Evolutionary conservation across 352 stramenopile genomes (phyloP), one percentile per base, ranked within the genome.

Genomic region (Globisporangium okanoganense): DNA sequence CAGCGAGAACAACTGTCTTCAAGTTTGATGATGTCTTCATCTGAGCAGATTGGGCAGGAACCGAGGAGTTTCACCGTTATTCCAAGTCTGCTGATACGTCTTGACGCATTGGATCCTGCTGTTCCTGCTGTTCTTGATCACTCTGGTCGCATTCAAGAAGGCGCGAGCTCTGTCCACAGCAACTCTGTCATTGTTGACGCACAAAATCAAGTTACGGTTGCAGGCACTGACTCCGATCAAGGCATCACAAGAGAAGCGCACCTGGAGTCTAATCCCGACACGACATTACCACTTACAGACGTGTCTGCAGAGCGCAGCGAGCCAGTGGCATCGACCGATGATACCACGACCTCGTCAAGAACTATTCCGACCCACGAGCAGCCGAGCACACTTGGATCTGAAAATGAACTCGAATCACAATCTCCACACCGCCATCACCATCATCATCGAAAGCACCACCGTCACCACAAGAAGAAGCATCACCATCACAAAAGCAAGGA

Each of bases 401-500:
- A 33, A 33, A 16, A 40, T 31, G 24, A 52, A 13, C 24, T 40
- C 16, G 54, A 59, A 20, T 2, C 25, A 18, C 10, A 50, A 16
- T 51, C 16, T 14, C 16, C 38, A n/a, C 27, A 29, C 2, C 54
- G 50, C 5, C 54, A 29, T 2, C 54, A 60, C 5, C 54, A 20
- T 13, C 38, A 31, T 24, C 43, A 54, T 38, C 58, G 24, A 44
- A 35, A 38, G 7, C 35, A 51, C 9, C 60, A 55, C 14, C 55
- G 29, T 24, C 53, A 29, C 25, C 20, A 44, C 27, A 47, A 57
- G 61, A 66, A 51, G 29, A 56, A 62, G 1, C 52, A 43, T 56
- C 43, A 13, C 1, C 53, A 29, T 5, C 22, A 56, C 25, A 48
- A 9, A 49, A 7, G 24, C 33, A 43, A 50, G 1, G 40, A 56